These are phyloP conservation scores for Mucor saturninus DNA, from an alignment of 371 early-diverging fungal genomes.

Conservation along the genomic window DNA sequence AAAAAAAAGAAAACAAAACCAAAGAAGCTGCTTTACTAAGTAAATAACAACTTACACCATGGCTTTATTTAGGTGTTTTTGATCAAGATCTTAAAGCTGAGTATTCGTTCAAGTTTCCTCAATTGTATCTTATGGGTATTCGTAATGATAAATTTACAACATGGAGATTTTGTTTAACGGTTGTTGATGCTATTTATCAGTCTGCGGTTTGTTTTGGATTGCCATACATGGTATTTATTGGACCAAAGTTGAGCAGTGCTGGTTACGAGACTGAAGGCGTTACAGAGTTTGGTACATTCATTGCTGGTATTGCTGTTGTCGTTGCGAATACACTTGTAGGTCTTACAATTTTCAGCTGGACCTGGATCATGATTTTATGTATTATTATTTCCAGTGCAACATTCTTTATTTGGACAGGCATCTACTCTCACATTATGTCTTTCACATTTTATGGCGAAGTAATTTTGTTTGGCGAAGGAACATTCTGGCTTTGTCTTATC, in stretches of 20 bases:
- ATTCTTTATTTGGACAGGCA: conserved; percentile 58
- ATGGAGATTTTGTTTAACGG: conserved; percentile 82
- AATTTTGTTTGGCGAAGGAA: conserved; percentile 55
- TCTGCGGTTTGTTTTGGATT: conserved; percentile 84
- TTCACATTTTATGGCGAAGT: conserved; percentile 55
- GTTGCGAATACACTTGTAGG: conserved; percentile 85
- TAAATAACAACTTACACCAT: conserved; percentile 31
- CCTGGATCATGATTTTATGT: conserved; percentile 70
- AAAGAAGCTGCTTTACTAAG: neutral
- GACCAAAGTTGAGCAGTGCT: conserved; percentile 51
- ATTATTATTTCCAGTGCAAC: conserved; percentile 62
- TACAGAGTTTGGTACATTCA: conserved; percentile 78
- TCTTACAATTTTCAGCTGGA: conserved; percentile 82
- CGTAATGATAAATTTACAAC: conserved; percentile 82
- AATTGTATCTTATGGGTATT: conserved; percentile 88
- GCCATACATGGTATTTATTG: conserved; percentile 58
- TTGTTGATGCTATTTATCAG: conserved; percentile 90
- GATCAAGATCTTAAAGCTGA: conserved; percentile 90
- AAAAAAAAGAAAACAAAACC: neutral
- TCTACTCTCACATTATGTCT: conserved; percentile 52
- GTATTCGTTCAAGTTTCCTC: conserved; percentile 80
- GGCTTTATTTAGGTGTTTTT: conserved; percentile 60
- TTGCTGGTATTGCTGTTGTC: conserved; percentile 80
- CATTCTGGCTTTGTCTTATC: conserved; percentile 59
- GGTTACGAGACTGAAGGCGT: conserved; percentile 72